Evolutionary conservation across 345 rosid species (phyloP).

Genomic region (Microcos paniculata): DNA sequence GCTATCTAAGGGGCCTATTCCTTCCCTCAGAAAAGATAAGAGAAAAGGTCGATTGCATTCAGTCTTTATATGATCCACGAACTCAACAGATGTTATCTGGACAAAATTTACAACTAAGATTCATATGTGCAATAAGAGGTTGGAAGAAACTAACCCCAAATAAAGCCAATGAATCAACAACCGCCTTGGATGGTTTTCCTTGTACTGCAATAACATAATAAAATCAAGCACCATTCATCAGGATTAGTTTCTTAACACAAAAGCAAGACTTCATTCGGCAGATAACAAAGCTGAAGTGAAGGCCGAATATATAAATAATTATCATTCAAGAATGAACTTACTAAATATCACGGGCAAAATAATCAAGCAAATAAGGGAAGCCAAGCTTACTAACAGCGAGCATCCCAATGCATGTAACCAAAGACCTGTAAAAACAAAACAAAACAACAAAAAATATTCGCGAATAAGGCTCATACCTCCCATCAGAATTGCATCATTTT

Average conservation of each 20-base stretch:
- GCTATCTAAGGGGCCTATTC: not conserved
- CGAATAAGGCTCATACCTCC: not conserved
- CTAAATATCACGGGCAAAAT: slow-evolving; percentile 83
- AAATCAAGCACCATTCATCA: not conserved
- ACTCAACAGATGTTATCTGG: slow-evolving; percentile 8
- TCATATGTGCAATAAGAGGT: slow-evolving; percentile 5
- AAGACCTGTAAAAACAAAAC: slow-evolving; percentile 39
- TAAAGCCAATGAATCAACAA: slow-evolving; percentile 89
- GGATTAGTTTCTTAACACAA: not conserved
- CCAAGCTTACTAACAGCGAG: slow-evolving; percentile 97
- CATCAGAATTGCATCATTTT: not conserved
- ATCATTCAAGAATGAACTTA: slow-evolving; percentile 33
- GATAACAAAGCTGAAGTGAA: not conserved
- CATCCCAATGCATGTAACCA: slow-evolving; percentile 93
- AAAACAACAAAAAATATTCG: not conserved
- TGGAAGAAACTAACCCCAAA: slow-evolving; percentile 75
- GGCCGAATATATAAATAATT: slow-evolving; percentile 6
- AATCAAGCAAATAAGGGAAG: slow-evolving; percentile 84
- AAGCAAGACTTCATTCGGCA: not conserved
- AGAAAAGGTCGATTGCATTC: not conserved
- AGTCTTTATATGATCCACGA: not conserved
- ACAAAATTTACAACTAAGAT: not conserved
- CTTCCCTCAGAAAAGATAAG: not conserved
- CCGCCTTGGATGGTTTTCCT: slow-evolving; percentile 86
- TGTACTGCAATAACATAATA: slow-evolving; percentile 57